phyloP scores from a whole-genome alignment of 306 rosid species.

The Macrotyloma uniflorum region DNA sequence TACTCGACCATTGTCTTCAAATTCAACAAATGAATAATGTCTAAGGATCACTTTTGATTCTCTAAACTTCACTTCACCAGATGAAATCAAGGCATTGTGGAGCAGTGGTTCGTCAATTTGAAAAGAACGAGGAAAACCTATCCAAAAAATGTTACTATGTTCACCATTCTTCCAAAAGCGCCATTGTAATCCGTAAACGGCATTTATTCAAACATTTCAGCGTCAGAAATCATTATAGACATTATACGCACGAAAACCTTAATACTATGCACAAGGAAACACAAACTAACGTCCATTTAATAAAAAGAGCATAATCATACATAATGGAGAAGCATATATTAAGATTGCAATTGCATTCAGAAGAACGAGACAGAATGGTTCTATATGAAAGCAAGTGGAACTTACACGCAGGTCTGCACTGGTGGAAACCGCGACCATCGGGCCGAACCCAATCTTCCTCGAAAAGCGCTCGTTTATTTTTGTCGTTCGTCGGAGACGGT shows the following conservation, averaged over 20 bases:
- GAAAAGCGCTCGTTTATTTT: constrained; percentile 47
- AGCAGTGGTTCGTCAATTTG: constrained; percentile 83
- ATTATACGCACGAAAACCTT: neutral
- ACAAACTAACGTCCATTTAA: neutral
- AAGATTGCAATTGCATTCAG: neutral
- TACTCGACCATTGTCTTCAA: constrained; percentile 59
- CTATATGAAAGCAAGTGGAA: neutral
- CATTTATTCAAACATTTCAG: neutral
- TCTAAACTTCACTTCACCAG: constrained; percentile 65
- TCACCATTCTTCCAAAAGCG: constrained; percentile 27
- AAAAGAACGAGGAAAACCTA: constrained; percentile 71
- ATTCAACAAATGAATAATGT: constrained; percentile 70
- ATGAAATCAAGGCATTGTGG: constrained; percentile 79
- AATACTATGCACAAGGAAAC: neutral
- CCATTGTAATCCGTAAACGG: neutral
- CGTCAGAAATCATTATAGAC: neutral
- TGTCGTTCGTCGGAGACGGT: constrained; percentile 60
- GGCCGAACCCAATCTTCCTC: constrained; percentile 77
- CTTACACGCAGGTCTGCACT: constrained; percentile 93
- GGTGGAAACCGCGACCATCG: constrained; percentile 83
- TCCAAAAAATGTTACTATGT: constrained; percentile 68
- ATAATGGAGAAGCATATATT: neutral
- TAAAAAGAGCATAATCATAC: neutral
- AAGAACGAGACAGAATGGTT: neutral
- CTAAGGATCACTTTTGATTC: constrained; percentile 69